phyloP scores from a whole-genome alignment of 768 basidiomycete genomes.

The Rhizopogon rudus region DNA sequence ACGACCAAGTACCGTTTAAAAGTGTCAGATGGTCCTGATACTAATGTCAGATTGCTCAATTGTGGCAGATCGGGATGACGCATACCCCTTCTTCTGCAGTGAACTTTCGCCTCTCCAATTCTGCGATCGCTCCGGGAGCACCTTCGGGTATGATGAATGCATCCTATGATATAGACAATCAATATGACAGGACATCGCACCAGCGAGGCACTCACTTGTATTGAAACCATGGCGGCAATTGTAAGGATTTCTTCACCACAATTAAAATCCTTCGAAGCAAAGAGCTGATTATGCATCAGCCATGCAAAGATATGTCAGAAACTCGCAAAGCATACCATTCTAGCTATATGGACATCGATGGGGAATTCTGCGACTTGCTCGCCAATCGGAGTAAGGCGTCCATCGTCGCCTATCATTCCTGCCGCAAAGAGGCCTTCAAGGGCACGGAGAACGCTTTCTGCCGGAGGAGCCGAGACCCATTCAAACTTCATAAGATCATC shows the following conservation, averaged over 20 bases:
- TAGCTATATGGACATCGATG: slow-evolving; percentile 88
- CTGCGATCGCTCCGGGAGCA: slow-evolving; percentile 77
- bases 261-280: slow-evolving; percentile 76
- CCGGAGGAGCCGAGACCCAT: slow-evolving; percentile 87
- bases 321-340: slow-evolving; percentile 60
- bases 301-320: background rate
- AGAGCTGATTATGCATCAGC: slow-evolving; percentile 49
- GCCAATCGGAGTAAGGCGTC: slow-evolving; percentile 71
- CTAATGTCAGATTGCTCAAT: slow-evolving; percentile 2
- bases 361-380: slow-evolving; percentile 91
- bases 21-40: slow-evolving; percentile 89
- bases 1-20: slow-evolving; percentile 62
- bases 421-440: slow-evolving; percentile 77
- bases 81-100: slow-evolving; percentile 95
- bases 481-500: slow-evolving; percentile 96
- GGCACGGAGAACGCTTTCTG: slow-evolving; percentile 79
- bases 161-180: slow-evolving; percentile 47
- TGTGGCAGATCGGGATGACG: slow-evolving; percentile 4
- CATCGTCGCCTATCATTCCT: slow-evolving; percentile 82
- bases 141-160: slow-evolving; percentile 88
- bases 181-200: background rate
- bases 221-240: slow-evolving; percentile 91
- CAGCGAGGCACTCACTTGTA: slow-evolving; percentile 53
- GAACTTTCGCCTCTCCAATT: slow-evolving; percentile 92
- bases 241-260: slow-evolving; percentile 96